Percentiles rank a stretch among this genome's conserved stretches.
Conservation (phyloP, 2,329 filamentous ascomycete genomes). For the Trichoderma koningiopsis region DNA sequence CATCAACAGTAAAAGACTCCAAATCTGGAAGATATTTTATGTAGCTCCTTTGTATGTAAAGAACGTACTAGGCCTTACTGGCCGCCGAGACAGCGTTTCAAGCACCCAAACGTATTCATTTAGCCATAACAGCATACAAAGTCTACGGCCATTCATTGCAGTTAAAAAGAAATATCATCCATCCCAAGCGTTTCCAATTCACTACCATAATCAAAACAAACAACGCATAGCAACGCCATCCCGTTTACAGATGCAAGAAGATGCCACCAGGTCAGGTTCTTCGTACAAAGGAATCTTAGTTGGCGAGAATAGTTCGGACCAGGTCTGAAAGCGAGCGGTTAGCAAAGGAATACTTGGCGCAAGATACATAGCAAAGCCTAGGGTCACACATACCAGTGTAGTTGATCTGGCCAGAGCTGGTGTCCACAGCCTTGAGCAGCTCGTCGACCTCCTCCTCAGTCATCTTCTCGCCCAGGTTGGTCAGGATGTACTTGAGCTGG, state of each 20-base stretch:
- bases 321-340: constrained; percentile 60
- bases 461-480: constrained; percentile 99
- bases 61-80: too few relatives aligned
- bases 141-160: constrained; percentile 18
- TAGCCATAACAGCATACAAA: constrained; percentile 14
- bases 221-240: constrained; percentile 37
- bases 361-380: neutral
- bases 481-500: constrained; percentile 96
- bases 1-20: neutral
- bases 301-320: constrained; percentile 83
- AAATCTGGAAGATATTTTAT: neutral
- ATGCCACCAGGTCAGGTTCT: constrained; percentile 20
- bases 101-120: constrained; percentile 19
- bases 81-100: neutral
- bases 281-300: constrained; percentile 50
- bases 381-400: constrained; percentile 72
- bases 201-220: constrained; percentile 26
- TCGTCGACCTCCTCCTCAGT: constrained; percentile 98
- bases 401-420: constrained; percentile 94
- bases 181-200: constrained; percentile 24
- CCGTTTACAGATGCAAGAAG: constrained; percentile 40
- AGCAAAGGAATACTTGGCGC: neutral
- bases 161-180: constrained; percentile 18
- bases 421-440: constrained; percentile 96
- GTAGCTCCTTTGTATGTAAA: neutral